Evolutionary conservation across 1,284 basidiomycete genomes (phyloP).

Genomic region (Naganishia sp.): DNA sequence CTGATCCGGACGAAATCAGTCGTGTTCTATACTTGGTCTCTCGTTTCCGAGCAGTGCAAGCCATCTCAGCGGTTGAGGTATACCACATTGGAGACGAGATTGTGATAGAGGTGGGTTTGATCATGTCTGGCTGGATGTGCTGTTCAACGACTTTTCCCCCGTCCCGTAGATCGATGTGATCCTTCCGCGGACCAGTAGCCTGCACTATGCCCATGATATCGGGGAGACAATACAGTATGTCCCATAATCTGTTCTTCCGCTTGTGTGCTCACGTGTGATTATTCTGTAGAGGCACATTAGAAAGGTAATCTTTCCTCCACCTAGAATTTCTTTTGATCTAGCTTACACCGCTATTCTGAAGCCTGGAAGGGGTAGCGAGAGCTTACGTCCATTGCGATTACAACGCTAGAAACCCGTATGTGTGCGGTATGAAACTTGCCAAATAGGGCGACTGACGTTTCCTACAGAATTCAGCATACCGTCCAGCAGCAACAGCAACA

Average conservation of each 20-base stretch:
- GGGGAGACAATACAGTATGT: slow-evolving; percentile 54
- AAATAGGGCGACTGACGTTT: background rate
- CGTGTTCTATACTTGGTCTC: slow-evolving; percentile 57
- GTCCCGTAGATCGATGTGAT: slow-evolving; percentile 50
- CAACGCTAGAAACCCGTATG: slow-evolving; percentile 31
- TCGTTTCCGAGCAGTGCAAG: slow-evolving; percentile 52
- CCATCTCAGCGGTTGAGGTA: slow-evolving; percentile 51
- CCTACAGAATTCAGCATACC: slow-evolving; percentile 11
- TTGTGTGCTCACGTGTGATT: no score
- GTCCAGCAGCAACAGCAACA: slow-evolving; percentile 25
- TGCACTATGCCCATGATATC: slow-evolving; percentile 56
- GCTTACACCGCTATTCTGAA: slow-evolving; percentile 32
- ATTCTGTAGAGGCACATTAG: slow-evolving; percentile 12
- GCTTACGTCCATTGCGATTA: slow-evolving; percentile 53
- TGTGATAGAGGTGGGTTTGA: slow-evolving; percentile 52
- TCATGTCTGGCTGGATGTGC: background rate
- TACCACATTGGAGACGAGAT: slow-evolving; percentile 56
- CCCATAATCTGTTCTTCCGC: background rate
- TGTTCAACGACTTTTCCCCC: no score
- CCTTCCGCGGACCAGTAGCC: slow-evolving; percentile 51
- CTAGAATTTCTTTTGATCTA: background rate
- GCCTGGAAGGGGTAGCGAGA: slow-evolving; percentile 54
- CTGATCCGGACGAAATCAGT: slow-evolving; percentile 45
- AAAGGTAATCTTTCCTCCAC: slow-evolving; percentile 1
- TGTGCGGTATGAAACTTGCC: background rate